Conservation (phyloP, 2,329 filamentous ascomycete genomes). For the Pseudocercospora fuligena region DNA sequence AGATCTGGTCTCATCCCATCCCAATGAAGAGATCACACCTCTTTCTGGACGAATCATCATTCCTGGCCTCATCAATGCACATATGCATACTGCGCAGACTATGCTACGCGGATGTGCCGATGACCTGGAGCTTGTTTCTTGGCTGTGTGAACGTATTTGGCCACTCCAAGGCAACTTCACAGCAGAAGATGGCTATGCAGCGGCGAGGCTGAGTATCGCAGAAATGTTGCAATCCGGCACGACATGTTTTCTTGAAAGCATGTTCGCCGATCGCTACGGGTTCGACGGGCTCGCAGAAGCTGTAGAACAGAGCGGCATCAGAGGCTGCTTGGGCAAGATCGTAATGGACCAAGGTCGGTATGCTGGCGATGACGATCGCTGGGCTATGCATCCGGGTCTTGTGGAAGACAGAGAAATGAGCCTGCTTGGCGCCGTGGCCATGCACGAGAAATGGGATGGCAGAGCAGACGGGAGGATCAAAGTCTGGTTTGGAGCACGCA, state of each 20-base stretch:
- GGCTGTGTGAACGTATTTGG: constrained; percentile 59
- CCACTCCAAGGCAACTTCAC: constrained; percentile 53
- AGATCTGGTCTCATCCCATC: constrained; percentile 38
- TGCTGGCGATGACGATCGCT: constrained; percentile 45
- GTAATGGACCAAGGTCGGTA: constrained; percentile 53
- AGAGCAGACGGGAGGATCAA: constrained; percentile 42
- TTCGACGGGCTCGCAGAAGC: constrained; percentile 52
- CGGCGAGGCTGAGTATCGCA: constrained; percentile 54
- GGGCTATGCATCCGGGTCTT: constrained; percentile 51
- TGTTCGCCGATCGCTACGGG: constrained; percentile 56
- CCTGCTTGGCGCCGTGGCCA: constrained; percentile 40
- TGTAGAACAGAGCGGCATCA: constrained; percentile 52
- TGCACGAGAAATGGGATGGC: constrained; percentile 44
- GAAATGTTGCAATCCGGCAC: constrained; percentile 58
- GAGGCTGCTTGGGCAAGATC: constrained; percentile 52
- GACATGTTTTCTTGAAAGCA: constrained; percentile 59
- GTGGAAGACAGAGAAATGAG: constrained; percentile 46
- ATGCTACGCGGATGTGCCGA: constrained; percentile 56
- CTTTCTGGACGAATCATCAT: constrained; percentile 53
- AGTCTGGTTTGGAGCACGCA: constrained; percentile 47
- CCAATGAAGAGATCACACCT: constrained; percentile 40
- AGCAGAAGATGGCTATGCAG: constrained; percentile 54
- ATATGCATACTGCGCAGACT: constrained; percentile 57
- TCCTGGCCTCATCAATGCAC: constrained; percentile 57
- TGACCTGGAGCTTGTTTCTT: constrained; percentile 55